phyloP scores from a whole-genome alignment of 1,284 basidiomycete genomes.

The Anthracocystis walkeri region DNA sequence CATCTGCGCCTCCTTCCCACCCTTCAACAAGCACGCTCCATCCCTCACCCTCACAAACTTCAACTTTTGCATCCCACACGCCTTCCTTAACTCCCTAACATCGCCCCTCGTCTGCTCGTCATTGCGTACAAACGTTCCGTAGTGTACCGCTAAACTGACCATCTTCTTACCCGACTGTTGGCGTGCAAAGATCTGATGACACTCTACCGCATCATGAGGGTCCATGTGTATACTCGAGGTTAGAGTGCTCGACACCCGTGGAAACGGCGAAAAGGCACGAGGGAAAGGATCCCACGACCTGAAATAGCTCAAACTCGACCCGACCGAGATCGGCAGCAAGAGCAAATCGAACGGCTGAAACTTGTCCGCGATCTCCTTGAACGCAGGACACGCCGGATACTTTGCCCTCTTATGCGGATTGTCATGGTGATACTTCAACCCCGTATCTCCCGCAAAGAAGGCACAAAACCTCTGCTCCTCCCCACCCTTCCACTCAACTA shows the following conservation, averaged over 20 bases:
- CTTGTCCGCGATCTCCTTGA: constrained; percentile 47
- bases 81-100: constrained; percentile 45
- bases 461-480: constrained; percentile 29
- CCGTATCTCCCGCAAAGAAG: constrained; percentile 67
- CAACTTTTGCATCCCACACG: constrained; percentile 34
- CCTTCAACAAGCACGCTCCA: constrained; percentile 12
- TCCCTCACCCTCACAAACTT: constrained; percentile 26
- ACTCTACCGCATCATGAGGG: constrained; percentile 54
- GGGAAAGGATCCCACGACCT: constrained; percentile 61
- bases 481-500: constrained; percentile 32
- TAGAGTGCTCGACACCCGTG: constrained; percentile 42
- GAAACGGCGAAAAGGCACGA: constrained; percentile 52
- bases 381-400: constrained; percentile 63
- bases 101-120: constrained; percentile 53
- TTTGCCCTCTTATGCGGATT: constrained; percentile 25
- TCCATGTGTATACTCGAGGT: constrained; percentile 63
- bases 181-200: constrained; percentile 25
- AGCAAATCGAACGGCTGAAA: constrained; percentile 53
- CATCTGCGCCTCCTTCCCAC: constrained; percentile 9
- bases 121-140: constrained; percentile 60
- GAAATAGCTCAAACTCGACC: constrained; percentile 51
- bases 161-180: constrained; percentile 7
- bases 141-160: constrained; percentile 49
- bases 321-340: constrained; percentile 64
- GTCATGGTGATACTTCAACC: constrained; percentile 57